A percentile compares a stretch with the other conserved stretches of the same genome.
phyloP scores from a whole-genome alignment of 441 rosid genomes.

The Brassica hybrid region DNA sequence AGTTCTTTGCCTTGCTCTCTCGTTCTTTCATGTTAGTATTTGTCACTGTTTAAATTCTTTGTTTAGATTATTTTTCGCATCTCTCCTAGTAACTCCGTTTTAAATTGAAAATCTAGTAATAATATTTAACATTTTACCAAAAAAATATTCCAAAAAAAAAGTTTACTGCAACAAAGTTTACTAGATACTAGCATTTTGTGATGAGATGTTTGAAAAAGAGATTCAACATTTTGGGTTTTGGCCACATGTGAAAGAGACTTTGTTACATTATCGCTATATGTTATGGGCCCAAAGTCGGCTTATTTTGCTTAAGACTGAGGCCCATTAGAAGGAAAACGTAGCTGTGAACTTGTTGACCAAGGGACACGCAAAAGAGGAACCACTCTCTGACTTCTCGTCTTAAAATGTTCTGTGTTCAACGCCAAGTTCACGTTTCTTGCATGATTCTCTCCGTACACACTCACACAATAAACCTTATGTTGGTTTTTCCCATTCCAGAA shows the following conservation, averaged over 20 bases:
- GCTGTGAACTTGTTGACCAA: background rate
- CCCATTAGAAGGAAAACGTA: slow-evolving; percentile 20
- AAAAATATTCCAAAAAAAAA: no score
- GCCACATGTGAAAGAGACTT: background rate
- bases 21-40: no score
- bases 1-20: no score
- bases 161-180: background rate
- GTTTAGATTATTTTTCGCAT: no score
- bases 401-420: no score
- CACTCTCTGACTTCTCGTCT: background rate
- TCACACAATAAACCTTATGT: background rate
- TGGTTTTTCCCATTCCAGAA: background rate
- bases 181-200: background rate
- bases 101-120: no score
- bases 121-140: no score
- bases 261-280: background rate
- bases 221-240: background rate
- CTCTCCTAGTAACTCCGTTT: no score
- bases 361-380: slow-evolving; percentile 21
- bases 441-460: slow-evolving; percentile 16
- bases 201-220: background rate
- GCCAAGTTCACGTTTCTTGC: slow-evolving; percentile 32
- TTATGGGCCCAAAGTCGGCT: background rate
- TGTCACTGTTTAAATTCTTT: no score
- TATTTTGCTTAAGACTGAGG: background rate